Conservation (phyloP, 1,139 yeast species). For the Yamadazyma mexicana region DNA sequence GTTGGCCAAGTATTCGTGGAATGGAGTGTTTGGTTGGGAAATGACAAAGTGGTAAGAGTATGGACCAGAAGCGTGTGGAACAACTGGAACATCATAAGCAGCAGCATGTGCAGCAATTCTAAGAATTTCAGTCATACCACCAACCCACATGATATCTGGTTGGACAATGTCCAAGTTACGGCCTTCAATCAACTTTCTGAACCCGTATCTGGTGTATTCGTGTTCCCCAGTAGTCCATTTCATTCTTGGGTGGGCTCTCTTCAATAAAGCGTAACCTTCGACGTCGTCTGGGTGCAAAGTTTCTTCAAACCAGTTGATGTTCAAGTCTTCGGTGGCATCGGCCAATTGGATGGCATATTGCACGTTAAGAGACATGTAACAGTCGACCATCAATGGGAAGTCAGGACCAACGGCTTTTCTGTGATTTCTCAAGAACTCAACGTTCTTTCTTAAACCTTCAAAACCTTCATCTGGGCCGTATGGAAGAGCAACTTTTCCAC, state of each 20-base stretch:
- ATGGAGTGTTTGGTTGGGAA: conserved; percentile 49
- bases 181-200: conserved; percentile 48
- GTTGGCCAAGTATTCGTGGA: conserved; percentile 51
- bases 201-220: conserved; percentile 50
- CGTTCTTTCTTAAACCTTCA: conserved; percentile 43
- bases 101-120: conserved; percentile 49
- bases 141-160: conserved; percentile 57
- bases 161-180: conserved; percentile 48
- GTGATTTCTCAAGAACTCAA: conserved; percentile 42
- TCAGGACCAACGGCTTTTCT: conserved; percentile 48
- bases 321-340: conserved; percentile 40
- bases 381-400: conserved; percentile 52
- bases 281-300: conserved; percentile 51
- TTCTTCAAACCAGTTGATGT: conserved; percentile 53
- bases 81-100: conserved; percentile 52
- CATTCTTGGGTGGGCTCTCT: conserved; percentile 45
- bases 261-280: conserved; percentile 44
- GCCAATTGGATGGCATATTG: conserved; percentile 47
- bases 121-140: conserved; percentile 48
- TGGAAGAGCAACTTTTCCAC: conserved; percentile 51
- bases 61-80: conserved; percentile 53
- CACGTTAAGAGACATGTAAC: conserved; percentile 51
- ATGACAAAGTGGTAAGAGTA: conserved; percentile 51
- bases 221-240: conserved; percentile 54
- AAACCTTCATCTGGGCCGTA: conserved; percentile 52